Evolutionary conservation across 371 early-diverging fungal genomes (phyloP).

Genomic region (Circinella umbellata): DNA sequence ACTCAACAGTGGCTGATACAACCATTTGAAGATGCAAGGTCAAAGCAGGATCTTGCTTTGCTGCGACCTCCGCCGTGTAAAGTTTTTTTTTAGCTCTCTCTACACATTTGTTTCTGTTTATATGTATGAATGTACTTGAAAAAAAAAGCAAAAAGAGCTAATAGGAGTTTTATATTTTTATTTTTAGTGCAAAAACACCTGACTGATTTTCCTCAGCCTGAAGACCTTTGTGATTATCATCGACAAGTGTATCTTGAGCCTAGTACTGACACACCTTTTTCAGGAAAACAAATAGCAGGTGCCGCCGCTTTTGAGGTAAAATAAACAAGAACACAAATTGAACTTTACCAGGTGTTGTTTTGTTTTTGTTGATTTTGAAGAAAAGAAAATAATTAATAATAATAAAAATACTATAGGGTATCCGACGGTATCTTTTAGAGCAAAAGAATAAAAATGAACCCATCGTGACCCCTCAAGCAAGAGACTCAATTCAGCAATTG

Average conservation of each 20-base stretch:
- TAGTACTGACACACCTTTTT: slow-evolving; percentile 21
- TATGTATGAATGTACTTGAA: too few relatives aligned
- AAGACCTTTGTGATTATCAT: slow-evolving; percentile 47
- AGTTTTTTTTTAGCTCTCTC: not conserved
- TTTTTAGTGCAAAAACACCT: slow-evolving; percentile 20
- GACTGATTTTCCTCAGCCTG: slow-evolving; percentile 43
- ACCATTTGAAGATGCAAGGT: slow-evolving; percentile 48
- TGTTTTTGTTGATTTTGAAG: not conserved
- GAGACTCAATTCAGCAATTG: slow-evolving; percentile 24
- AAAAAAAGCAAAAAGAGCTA: not conserved
- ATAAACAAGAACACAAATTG: not conserved
- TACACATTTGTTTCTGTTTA: not conserved
- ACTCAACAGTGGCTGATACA: slow-evolving; percentile 54
- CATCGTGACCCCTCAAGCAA: slow-evolving; percentile 33
- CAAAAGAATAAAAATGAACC: slow-evolving; percentile 27
- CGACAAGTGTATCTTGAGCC: slow-evolving; percentile 37
- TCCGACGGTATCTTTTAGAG: slow-evolving; percentile 36
- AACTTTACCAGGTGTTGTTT: not conserved
- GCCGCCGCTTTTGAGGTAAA: slow-evolving; percentile 64
- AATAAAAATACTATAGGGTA: slow-evolving; percentile 23
- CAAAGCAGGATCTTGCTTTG: slow-evolving; percentile 39
- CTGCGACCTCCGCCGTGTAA: slow-evolving; percentile 49
- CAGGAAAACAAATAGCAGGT: slow-evolving; percentile 54
- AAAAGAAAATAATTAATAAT: not conserved
- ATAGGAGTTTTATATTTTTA: not conserved